Percentiles rank a stretch among this genome's conserved stretches.
These are phyloP conservation scores for Cadophora malorum DNA, from an alignment of 2,329 filamentous ascomycete genomes.

Conservation along the genomic window DNA sequence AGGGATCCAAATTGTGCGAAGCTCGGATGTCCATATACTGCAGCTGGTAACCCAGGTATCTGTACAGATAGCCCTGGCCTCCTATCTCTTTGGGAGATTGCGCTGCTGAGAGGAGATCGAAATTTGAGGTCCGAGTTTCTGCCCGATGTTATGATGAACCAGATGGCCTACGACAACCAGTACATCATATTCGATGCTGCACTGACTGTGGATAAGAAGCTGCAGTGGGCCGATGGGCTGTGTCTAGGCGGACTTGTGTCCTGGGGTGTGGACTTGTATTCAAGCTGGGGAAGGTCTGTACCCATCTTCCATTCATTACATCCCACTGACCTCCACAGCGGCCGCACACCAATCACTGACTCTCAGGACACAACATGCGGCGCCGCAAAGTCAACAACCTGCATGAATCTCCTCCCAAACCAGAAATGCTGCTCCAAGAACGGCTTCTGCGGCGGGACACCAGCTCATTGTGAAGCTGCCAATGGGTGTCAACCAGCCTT, in stretches of 20 bases:
- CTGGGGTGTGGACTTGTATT: conserved; percentile 42
- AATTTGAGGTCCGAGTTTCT: conserved; percentile 37
- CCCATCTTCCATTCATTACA: too few relatives aligned
- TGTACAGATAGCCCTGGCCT: conserved; percentile 46
- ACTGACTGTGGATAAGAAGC: conserved; percentile 47
- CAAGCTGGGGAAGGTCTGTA: conserved; percentile 34
- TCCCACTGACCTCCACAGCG: conserved; percentile 17
- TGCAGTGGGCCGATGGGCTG: conserved; percentile 36
- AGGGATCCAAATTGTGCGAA: conserved; percentile 36
- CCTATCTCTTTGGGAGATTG: conserved; percentile 45
- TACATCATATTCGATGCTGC: conserved; percentile 52
- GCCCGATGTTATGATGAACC: conserved; percentile 37
- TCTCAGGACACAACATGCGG: conserved; percentile 17
- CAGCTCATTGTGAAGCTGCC: conserved; percentile 27
- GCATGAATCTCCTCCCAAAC: not conserved
- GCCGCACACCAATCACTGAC: conserved; percentile 9
- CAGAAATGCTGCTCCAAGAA: conserved; percentile 31
- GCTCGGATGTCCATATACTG: conserved; percentile 39
- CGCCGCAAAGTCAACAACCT: conserved; percentile 10
- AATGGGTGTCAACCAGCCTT: conserved; percentile 32
- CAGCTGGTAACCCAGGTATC: conserved; percentile 37
- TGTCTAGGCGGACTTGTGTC: conserved; percentile 43
- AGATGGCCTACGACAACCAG: conserved; percentile 47
- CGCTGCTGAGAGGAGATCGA: conserved; percentile 39
- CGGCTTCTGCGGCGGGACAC: conserved; percentile 26